Evolutionary conservation across 2,329 filamentous ascomycete species (phyloP), one percentile per base, ranked within the genome.

Genomic region (Talaromyces sp.): DNA sequence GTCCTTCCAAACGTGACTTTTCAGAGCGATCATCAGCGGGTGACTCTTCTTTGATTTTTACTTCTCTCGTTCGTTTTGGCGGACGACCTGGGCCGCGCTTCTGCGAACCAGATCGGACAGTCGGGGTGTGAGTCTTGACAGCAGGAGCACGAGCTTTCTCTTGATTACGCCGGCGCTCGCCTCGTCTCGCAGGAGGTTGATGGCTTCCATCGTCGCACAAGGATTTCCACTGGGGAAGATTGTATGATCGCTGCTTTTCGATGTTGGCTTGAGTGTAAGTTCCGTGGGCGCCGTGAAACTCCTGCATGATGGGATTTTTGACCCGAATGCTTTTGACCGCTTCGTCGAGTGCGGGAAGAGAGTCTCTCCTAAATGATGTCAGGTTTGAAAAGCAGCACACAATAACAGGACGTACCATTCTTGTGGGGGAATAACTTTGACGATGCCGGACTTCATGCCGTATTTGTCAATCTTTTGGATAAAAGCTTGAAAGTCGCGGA

Each of bases 261-360:
- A 99, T 93, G 75, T 99, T 99, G 73, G 95, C 92, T 77, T 99
- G 95, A 41, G 94, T 94, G 76, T 97, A 99, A 64, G 92, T 96
- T 64, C 95, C 96, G 74, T 94, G 92, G 60, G 91, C 92, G 48
- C 95, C 95, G 83, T 96, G 94, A 72, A 99, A 99, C 73, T 99
- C 95, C 78, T 99, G 95, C 74, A 93, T 97, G 76, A 99, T 98
- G 3, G 95, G 95, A 70, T 99, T 96, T 78, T 94, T 94, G 73
- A 99, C 93, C 74, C 89, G 90, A 76, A 99, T 91, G 67, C 90
- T 89, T 79, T 97, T 98, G 69, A 99, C 86, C 60, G 92, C 85
- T 72, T 97, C 90, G 73, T 95, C 88, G 67, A 97, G 86, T 43
- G 86, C 82, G 16, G 91, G 91, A 43, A 95, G 88, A 31, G 87